Percentiles rank a stretch among this genome's conserved stretches.
Evolutionary conservation across 2,329 filamentous ascomycete genomes (phyloP).

Genomic region (Sphaceloma murrayae): DNA sequence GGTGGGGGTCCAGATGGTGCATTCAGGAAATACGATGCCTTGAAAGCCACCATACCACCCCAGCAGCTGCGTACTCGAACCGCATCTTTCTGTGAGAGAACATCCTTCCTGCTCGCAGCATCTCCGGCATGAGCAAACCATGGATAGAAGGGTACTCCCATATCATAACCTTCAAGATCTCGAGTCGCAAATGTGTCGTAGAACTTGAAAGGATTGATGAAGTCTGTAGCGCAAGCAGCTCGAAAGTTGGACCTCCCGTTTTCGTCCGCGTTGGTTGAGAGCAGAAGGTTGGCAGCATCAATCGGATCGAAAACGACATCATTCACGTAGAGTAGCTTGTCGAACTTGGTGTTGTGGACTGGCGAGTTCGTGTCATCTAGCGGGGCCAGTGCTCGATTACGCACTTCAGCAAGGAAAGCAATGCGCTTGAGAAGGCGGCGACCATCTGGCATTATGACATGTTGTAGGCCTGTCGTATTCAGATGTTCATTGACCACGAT

Average conservation of each 20-base stretch:
- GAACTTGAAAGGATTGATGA: conserved; percentile 55
- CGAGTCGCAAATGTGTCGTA: conserved; percentile 68
- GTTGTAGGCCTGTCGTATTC: conserved; percentile 47
- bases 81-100: conserved; percentile 51
- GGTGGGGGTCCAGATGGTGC: not conserved
- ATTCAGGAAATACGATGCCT: conserved; percentile 49
- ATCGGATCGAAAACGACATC: conserved; percentile 55
- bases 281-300: conserved; percentile 52
- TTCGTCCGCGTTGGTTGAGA: conserved; percentile 49
- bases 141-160: conserved; percentile 58
- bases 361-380: conserved; percentile 44
- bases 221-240: conserved; percentile 63
- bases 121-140: conserved; percentile 50
- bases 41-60: conserved; percentile 65
- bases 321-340: conserved; percentile 54
- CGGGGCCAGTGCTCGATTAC: conserved; percentile 59
- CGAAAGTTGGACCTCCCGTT: conserved; percentile 49
- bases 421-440: conserved; percentile 60
- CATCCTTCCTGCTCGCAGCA: conserved; percentile 49
- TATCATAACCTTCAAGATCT: conserved; percentile 54
- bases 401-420: conserved; percentile 60
- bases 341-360: conserved; percentile 36
- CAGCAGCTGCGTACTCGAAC: conserved; percentile 66
- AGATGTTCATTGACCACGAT: conserved; percentile 52
- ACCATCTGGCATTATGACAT: conserved; percentile 53